Percentiles rank a stretch among this genome's conserved stretches.
Conservation (phyloP, 345 rosid genomes). For the Ailanthus altissimus region DNA sequence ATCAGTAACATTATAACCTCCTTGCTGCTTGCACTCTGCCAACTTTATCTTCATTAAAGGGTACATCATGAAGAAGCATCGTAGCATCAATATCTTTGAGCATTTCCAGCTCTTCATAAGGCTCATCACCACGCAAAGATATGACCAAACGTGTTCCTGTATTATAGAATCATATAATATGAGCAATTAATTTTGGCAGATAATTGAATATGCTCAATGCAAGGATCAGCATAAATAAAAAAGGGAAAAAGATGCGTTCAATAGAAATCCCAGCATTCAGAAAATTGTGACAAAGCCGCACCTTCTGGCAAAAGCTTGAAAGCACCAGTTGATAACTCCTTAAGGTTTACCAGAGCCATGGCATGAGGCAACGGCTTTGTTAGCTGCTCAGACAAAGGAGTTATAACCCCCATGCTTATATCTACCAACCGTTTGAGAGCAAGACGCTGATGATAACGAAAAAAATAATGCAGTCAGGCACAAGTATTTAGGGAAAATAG, state of each 20-base stretch:
- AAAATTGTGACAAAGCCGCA: slow-evolving; percentile 31
- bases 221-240: neutral
- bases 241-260: slow-evolving; percentile 1
- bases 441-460: slow-evolving; percentile 58
- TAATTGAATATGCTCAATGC: neutral
- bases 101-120: slow-evolving; percentile 72
- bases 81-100: slow-evolving; percentile 69
- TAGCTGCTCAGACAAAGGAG: slow-evolving; percentile 92
- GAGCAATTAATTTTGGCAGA: slow-evolving; percentile 5
- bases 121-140: slow-evolving; percentile 80
- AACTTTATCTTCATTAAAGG: slow-evolving; percentile 65
- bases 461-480: slow-evolving; percentile 4
- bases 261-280: slow-evolving; percentile 2
- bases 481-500: neutral
- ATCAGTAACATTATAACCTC: slow-evolving; percentile 52
- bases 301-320: slow-evolving; percentile 98
- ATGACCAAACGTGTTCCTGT: slow-evolving; percentile 91
- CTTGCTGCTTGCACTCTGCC: slow-evolving; percentile 97
- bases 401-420: slow-evolving; percentile 87
- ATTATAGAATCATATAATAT: slow-evolving; percentile 9
- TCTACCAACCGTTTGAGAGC: slow-evolving; percentile 93
- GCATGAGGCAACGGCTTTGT: slow-evolving; percentile 95
- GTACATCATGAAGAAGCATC: slow-evolving; percentile 83
- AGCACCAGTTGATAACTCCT: slow-evolving; percentile 86
- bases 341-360: slow-evolving; percentile 85